Percentiles rank a stretch among this genome's conserved stretches.
These are phyloP conservation scores for Ceratocystis cacaofunesta DNA, from an alignment of 2,329 filamentous ascomycete species.

Conservation along the genomic window DNA sequence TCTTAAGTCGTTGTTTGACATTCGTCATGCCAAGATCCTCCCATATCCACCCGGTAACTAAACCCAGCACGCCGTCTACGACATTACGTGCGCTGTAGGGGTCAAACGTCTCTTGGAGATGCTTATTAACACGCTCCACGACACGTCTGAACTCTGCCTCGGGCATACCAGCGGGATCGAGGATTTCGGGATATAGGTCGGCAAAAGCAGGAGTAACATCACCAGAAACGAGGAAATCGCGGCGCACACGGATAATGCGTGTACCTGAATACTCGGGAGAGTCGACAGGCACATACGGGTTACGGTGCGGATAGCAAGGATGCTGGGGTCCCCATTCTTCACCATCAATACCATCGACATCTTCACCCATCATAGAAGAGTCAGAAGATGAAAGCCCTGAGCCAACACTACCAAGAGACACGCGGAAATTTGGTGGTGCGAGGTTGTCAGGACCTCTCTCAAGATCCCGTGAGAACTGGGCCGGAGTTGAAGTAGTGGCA, in stretches of 20 bases:
- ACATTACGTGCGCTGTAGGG: conserved; percentile 65
- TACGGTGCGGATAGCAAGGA: conserved; percentile 85
- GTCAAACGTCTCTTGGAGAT: conserved; percentile 62
- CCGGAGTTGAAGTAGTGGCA: conserved; percentile 17
- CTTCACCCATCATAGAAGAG: conserved; percentile 48
- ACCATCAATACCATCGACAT: conserved; percentile 50
- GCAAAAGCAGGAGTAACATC: conserved; percentile 88
- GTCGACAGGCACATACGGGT: conserved; percentile 70
- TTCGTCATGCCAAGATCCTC: conserved; percentile 71
- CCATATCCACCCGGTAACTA: conserved; percentile 86
- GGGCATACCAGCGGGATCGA: conserved; percentile 66
- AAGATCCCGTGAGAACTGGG: conserved; percentile 36
- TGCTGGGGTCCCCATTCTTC: conserved; percentile 87
- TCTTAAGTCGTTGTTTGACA: conserved; percentile 55
- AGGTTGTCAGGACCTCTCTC: conserved; percentile 38
- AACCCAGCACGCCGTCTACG: conserved; percentile 62
- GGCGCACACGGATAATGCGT: conserved; percentile 75
- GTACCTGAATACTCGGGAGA: conserved; percentile 64
- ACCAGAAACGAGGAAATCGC: conserved; percentile 82
- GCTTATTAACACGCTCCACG: conserved; percentile 66
- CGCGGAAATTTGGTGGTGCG: conserved; percentile 24
- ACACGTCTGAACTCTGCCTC: conserved; percentile 78
- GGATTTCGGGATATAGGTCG: conserved; percentile 89
- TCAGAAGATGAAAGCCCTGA: conserved; percentile 37
- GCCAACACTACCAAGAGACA: conserved; percentile 38